Evolutionary conservation across 192 early-diverging fungal species (phyloP), one percentile per base, ranked within the genome.

Genomic region (Coemansia biformis): DNA sequence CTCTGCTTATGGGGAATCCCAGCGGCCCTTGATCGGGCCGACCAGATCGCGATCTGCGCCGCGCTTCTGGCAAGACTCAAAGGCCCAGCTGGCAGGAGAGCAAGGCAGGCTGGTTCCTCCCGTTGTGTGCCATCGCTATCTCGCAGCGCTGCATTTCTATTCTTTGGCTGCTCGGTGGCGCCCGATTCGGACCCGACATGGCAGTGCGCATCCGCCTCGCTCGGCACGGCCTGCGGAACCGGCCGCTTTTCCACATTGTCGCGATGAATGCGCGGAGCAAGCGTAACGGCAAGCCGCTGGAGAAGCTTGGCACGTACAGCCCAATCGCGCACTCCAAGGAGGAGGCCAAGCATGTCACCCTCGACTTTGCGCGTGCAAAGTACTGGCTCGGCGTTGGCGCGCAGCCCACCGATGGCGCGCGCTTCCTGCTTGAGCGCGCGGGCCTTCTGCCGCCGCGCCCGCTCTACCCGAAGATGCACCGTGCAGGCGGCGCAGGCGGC

Each of bases 311-410:
- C 52, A 89, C 85, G 19, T 99, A 85, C 75, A 88, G 87, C 61
- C 91, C 93, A 23, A 66, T 92, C 36, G 89, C 92, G n/a, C 68
- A 84, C 51, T 54, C 54, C 13, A 54, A 65, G 13, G 66, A 83
- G 14, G 85, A 86, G 17, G 70, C 81, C 43, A 96, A 97, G 66
- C 85, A 87, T 33, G 73, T 99, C 34, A 84, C 87, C 29, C 71
- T 96, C 41, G 84, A 94, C 56, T 78, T 83, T 67, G 88, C 85
- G 30, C 84, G 93, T 28, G 86, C 88, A 64, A 94, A 97, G 68
- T 93, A 99, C 68, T 99, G 96, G 96, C 70, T 99, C 36, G 87
- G 86, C 15, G 90, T 91, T 18, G 96, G 96, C 8, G 96, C 96
- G n/a, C 89, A 93, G 76, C 93, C 93, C 3, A 82, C 84, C n/a